Evolutionary conservation across 2,329 filamentous ascomycete species (phyloP), one percentile per base, ranked within the genome.

Genomic region (Botrytis pseudocinerea): DNA sequence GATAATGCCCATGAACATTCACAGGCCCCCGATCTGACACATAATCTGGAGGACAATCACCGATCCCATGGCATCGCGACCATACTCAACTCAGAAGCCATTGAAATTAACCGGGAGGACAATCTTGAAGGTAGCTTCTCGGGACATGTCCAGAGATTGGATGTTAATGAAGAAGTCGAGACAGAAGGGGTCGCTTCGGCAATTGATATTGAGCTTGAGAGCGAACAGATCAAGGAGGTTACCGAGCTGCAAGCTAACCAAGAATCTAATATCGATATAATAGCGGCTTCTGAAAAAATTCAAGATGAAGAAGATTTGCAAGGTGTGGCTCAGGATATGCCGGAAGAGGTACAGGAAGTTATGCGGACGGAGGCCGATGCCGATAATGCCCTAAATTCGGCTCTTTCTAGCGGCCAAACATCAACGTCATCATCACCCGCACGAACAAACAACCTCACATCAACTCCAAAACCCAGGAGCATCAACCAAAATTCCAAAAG

Each of bases 341-440:
- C 14, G 64, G 35, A 42, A 68, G 64, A 28, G 64, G 64, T 68
- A 1, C 46, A 54, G 46, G 35, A 57, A 68, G 48, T 18, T 57
- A 57, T 57, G 48, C 48, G 48, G 65, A 38, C 35, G 48, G 65
- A 57, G 65, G 16, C 35, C 25, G 35, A 42, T 42, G 32, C 65
- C 38, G 65, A 40, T 68, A 48, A 42, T 48, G 65, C 40, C 40
- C 48, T 51, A 68, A 68, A 42, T 12, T 57, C 35, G 35, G 65
- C 7, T 57, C 25, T 32, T 68, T 68, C 48, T 57, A 57, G 65
- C 48, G 65, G 65, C 48, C 65, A 32, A 54, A 54, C 48, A 57
- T 68, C 65, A 68, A 68, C 65, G 48, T 68, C 48, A 57, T 57
- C 65, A 57, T 57, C 65, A 42, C 38, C 35, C 20, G 65, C 65